Percentiles rank a stretch among this genome's conserved stretches.
phyloP scores from a whole-genome alignment of 257 asterid genomes.

The Vinca minor region DNA sequence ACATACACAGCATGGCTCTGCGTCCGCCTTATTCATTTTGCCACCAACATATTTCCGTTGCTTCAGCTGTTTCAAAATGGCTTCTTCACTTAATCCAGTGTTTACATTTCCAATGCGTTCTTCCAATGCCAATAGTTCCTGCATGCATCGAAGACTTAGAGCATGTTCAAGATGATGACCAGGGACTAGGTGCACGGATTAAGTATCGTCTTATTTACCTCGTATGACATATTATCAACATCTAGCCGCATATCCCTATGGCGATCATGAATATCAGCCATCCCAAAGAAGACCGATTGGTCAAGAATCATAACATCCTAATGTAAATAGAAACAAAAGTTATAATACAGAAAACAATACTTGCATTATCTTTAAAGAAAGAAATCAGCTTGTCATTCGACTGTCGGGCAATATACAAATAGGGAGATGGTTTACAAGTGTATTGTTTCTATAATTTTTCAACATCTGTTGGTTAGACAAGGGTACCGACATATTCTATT shows the following conservation, averaged over 20 bases:
- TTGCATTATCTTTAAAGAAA: background rate
- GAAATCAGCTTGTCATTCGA: background rate
- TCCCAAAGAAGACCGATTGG: constrained; percentile 35
- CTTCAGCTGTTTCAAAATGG: constrained; percentile 27
- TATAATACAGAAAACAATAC: constrained; percentile 1
- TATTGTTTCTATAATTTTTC: background rate
- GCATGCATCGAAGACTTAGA: background rate
- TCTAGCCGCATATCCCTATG: constrained; percentile 53
- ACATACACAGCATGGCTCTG: constrained; percentile 43
- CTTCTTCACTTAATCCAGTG: constrained; percentile 37
- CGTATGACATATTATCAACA: constrained; percentile 48
- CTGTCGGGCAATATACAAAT: background rate
- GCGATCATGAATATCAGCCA: constrained; percentile 32
- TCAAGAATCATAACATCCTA: constrained; percentile 44
- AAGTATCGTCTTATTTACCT: constrained; percentile 16
- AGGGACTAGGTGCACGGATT: background rate
- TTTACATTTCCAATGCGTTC: constrained; percentile 41
- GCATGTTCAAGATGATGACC: background rate
- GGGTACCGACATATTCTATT: background rate
- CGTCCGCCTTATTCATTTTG: constrained; percentile 16
- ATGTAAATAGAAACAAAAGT: background rate
- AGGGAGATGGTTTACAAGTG: background rate
- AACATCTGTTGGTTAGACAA: background rate
- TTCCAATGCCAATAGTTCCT: constrained; percentile 42
- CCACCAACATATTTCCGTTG: constrained; percentile 20